A percentile compares a stretch with the other conserved stretches of the same genome.
Conservation (phyloP, 164 flowering plant species). For the Annona squamosa region DNA sequence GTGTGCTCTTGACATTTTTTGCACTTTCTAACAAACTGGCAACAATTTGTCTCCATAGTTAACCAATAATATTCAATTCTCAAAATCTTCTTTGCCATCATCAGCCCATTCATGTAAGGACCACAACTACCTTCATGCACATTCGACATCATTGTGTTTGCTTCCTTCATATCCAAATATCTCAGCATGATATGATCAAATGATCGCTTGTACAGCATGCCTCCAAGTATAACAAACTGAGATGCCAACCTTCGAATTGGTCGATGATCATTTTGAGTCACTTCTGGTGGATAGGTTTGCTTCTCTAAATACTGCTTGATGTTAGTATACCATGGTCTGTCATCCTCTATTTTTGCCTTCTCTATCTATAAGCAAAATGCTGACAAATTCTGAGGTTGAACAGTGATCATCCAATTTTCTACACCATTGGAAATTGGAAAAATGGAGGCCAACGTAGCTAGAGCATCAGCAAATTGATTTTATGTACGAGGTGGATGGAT, state of each 20-base stretch:
- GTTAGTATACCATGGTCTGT: background rate
- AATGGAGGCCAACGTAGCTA: background rate
- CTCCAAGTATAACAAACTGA: background rate
- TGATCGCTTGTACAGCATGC: background rate
- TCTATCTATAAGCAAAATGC: background rate
- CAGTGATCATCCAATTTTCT: background rate
- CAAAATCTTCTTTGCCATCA: background rate
- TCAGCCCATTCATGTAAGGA: background rate
- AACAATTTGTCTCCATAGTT: background rate
- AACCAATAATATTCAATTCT: background rate
- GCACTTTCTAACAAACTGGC: background rate
- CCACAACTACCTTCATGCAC: background rate
- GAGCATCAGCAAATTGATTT: background rate
- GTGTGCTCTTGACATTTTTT: background rate
- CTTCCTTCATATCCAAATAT: background rate
- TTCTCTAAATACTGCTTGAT: background rate
- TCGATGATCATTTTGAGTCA: background rate
- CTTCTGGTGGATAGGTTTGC: no score
- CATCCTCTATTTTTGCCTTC: background rate
- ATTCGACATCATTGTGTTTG: background rate
- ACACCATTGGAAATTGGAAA: background rate
- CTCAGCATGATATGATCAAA: background rate
- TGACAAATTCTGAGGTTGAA: background rate
- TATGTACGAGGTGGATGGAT: background rate
- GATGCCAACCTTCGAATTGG: background rate